These are phyloP conservation scores for Scenedesmus sp. DNA, from an alignment of 163 green algal species.

Conservation along the genomic window DNA sequence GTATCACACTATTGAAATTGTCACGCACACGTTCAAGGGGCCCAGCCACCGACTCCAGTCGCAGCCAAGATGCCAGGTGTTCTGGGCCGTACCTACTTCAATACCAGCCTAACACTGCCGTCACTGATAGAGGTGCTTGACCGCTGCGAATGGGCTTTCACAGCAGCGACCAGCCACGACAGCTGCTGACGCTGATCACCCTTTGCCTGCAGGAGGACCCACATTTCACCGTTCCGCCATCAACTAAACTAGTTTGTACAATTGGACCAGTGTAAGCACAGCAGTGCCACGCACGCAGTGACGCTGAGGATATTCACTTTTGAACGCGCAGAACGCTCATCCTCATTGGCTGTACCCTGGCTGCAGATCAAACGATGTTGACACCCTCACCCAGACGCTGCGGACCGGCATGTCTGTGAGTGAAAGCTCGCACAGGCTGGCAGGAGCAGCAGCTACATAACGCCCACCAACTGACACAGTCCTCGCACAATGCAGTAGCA, in stretches of 20 bases:
- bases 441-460: not conserved
- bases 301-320: not conserved
- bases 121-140: constrained; percentile 33
- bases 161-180: not conserved
- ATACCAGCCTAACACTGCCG: constrained; percentile 8
- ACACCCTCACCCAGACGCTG: constrained; percentile 71
- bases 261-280: constrained; percentile 55
- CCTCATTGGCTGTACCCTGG: not conserved
- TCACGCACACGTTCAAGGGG: not conserved
- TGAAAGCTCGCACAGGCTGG: not conserved
- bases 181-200: not conserved
- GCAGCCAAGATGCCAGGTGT: constrained; percentile 25
- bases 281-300: not conserved
- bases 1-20: not conserved
- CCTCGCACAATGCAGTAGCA: not conserved
- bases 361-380: constrained; percentile 65
- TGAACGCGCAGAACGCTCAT: constrained; percentile 1
- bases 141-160: not conserved
- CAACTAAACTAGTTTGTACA: constrained; percentile 68
- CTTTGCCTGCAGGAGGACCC: constrained; percentile 21
- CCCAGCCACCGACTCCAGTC: not conserved
- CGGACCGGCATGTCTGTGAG: constrained; percentile 61
- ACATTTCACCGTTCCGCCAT: constrained; percentile 6
- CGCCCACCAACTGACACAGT: not conserved
- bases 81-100: constrained; percentile 48